A percentile compares a stretch with the other conserved stretches of the same genome.
Evolutionary conservation across 2,329 filamentous ascomycete genomes (phyloP).

Genomic region (Diaporthe eres): DNA sequence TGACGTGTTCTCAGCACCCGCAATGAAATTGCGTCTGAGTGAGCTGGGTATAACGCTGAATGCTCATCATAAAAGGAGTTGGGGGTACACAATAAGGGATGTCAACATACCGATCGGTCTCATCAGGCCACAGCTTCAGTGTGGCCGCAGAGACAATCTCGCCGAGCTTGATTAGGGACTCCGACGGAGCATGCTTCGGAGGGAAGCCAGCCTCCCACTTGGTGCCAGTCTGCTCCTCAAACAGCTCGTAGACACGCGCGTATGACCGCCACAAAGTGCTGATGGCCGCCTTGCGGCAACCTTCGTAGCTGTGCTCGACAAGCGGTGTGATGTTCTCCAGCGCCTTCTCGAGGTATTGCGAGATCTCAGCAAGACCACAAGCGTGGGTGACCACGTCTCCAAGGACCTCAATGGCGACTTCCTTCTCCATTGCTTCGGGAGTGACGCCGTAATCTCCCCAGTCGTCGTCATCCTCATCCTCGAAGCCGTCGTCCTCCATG

Average conservation of each 20-base stretch:
- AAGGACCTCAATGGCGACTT: constrained; percentile 95
- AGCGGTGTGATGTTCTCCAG: constrained; percentile 86
- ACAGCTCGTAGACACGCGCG: constrained; percentile 89
- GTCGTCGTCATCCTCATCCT: constrained; percentile 79
- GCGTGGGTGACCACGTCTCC: constrained; percentile 93
- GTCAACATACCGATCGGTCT: constrained; percentile 88
- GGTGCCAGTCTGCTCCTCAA: constrained; percentile 81
- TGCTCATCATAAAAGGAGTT: constrained; percentile 79
- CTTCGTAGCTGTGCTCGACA: constrained; percentile 91
- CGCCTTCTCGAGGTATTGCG: constrained; percentile 90
- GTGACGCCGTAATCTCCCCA: constrained; percentile 91
- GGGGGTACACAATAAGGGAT: constrained; percentile 38
- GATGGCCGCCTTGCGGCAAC: constrained; percentile 91
- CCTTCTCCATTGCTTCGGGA: constrained; percentile 93
- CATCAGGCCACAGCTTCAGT: constrained; percentile 87
- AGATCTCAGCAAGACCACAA: constrained; percentile 77
- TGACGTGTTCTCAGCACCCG: constrained; percentile 91
- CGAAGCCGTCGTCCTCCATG: constrained; percentile 68
- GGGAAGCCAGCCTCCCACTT: constrained; percentile 95
- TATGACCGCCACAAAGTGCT: constrained; percentile 95
- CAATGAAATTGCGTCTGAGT: constrained; percentile 89
- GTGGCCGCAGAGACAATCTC: constrained; percentile 89
- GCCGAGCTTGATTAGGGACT: constrained; percentile 86
- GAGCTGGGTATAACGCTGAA: constrained; percentile 98
- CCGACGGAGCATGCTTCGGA: constrained; percentile 82